These are phyloP conservation scores for Boletus insuetus DNA, from an alignment of 768 basidiomycete species.

Conservation along the genomic window DNA sequence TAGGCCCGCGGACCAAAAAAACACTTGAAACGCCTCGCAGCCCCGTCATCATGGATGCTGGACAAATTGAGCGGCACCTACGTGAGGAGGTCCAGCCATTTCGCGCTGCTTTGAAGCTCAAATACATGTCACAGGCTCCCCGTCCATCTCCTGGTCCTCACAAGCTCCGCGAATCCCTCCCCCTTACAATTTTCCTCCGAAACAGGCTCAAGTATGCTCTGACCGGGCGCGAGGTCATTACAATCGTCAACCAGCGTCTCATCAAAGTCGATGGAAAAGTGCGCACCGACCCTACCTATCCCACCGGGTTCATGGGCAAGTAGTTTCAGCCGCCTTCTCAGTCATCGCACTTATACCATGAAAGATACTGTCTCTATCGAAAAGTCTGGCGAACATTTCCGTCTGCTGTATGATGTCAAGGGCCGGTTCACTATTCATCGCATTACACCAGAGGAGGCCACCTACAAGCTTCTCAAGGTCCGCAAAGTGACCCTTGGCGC, in stretches of 20 bases:
- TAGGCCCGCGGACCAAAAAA: slow-evolving; percentile 98
- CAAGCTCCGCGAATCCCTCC: slow-evolving; percentile 97
- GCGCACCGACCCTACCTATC: slow-evolving; percentile 95
- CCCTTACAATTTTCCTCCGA: slow-evolving; percentile 95
- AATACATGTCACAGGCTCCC: slow-evolving; percentile 62
- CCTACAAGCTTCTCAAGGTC: slow-evolving; percentile 96
- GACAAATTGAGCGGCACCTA: slow-evolving; percentile 97
- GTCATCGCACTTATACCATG: neutral
- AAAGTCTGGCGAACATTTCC: slow-evolving; percentile 99
- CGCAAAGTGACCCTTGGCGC: slow-evolving; percentile 87
- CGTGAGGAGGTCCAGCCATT: slow-evolving; percentile 45
- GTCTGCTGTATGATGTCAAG: slow-evolving; percentile 98
- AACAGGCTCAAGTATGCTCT: slow-evolving; percentile 99
- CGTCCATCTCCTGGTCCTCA: slow-evolving; percentile 98
- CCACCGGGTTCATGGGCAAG: slow-evolving; percentile 95
- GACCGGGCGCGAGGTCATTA: slow-evolving; percentile 92
- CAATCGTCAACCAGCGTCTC: slow-evolving; percentile 93
- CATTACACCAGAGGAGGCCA: slow-evolving; percentile 95
- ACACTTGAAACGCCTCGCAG: slow-evolving; percentile 95
- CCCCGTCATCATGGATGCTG: slow-evolving; percentile 99
- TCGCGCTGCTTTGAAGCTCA: slow-evolving; percentile 2
- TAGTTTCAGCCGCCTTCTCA: neutral
- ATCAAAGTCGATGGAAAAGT: slow-evolving; percentile 99
- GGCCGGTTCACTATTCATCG: slow-evolving; percentile 99
- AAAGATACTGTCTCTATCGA: slow-evolving; percentile 95